phyloP scores from a whole-genome alignment of 2,329 filamentous ascomycete genomes.

The Sclerotinia trifoliorum region DNA sequence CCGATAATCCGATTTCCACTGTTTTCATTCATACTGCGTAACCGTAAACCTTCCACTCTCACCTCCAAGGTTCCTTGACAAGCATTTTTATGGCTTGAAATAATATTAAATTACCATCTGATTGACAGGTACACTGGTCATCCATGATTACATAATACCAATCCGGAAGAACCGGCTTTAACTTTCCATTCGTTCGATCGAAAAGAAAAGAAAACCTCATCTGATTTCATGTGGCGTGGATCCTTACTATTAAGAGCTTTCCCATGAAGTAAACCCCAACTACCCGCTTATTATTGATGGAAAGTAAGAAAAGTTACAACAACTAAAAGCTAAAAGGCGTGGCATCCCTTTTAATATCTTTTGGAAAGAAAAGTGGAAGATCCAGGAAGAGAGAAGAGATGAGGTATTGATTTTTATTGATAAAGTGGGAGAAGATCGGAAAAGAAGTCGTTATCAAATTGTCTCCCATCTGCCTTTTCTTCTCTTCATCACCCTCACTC shows the following conservation, averaged over 20 bases:
- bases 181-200: constrained; percentile 2
- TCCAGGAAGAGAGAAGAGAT: no score
- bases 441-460: background rate
- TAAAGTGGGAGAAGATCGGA: background rate
- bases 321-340: background rate
- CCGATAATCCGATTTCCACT: background rate
- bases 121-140: no score
- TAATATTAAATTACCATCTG: background rate
- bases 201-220: background rate
- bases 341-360: constrained; percentile 3
- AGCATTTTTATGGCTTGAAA: background rate
- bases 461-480: background rate
- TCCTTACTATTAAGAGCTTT: constrained; percentile 7
- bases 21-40: background rate
- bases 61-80: background rate
- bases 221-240: constrained; percentile 20
- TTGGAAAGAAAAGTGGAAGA: background rate
- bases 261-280: constrained; percentile 15
- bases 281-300: constrained; percentile 5
- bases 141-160: background rate
- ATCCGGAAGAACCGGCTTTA: constrained; percentile 11
- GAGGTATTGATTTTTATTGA: background rate
- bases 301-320: background rate
- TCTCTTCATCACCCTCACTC: background rate
- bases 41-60: no score